phyloP scores from a whole-genome alignment of 192 early-diverging fungal genomes.

The Linnemannia elongata region DNA sequence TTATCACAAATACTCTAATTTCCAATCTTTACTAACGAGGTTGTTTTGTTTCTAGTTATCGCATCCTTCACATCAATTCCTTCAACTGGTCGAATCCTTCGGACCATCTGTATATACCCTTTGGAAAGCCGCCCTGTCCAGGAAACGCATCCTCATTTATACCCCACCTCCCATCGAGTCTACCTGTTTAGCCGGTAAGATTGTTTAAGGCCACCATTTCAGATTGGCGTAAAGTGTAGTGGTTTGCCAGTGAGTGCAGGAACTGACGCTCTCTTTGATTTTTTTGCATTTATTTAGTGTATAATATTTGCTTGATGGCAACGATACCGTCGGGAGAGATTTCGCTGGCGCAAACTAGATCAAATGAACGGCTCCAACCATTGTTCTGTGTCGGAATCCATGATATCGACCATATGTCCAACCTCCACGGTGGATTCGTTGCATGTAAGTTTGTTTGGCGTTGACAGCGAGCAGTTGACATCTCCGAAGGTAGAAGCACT shows the following conservation, averaged over 20 bases:
- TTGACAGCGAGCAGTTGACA: background rate
- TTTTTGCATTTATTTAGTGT: conserved; percentile 47
- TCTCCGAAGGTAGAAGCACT: background rate
- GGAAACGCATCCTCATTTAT: conserved; percentile 66
- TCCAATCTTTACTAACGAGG: background rate
- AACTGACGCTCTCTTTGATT: background rate
- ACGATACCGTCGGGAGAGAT: conserved; percentile 48
- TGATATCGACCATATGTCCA: conserved; percentile 59
- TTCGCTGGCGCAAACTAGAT: conserved; percentile 8
- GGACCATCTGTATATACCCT: conserved; percentile 67
- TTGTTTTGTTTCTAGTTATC: conserved; percentile 6
- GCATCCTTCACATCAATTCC: conserved; percentile 61
- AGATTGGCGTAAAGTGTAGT: too few relatives aligned
- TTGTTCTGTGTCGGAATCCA: conserved; percentile 65
- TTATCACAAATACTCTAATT: background rate
- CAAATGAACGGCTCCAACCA: conserved; percentile 39
- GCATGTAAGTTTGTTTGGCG: conserved; percentile 58
- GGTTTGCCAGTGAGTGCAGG: background rate
- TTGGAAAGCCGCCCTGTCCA: conserved; percentile 66
- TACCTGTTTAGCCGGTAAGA: conserved; percentile 62
- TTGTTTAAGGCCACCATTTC: too few relatives aligned
- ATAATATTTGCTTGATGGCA: conserved; percentile 61
- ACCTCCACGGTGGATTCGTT: conserved; percentile 56
- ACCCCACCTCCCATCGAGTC: conserved; percentile 61
- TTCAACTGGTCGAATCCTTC: conserved; percentile 57